Base-by-base conservation (phyloP, 2,329 filamentous ascomycete species). In the Claviceps cyperi region DNA sequence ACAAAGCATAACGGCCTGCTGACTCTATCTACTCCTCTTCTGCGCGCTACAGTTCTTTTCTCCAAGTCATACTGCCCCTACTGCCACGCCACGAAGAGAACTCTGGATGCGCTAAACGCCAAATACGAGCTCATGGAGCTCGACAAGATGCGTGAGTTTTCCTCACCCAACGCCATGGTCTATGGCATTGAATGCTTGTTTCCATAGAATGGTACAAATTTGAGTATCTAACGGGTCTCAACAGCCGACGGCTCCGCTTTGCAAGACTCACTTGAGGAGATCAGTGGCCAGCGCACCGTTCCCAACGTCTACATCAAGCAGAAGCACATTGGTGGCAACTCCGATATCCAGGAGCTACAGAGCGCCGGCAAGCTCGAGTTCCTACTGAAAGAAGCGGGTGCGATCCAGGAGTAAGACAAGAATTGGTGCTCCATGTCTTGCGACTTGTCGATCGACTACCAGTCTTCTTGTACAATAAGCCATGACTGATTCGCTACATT, bases 51-150 rank as follows among this genome's bases (percentile, higher is more conserved):
- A 86, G 86, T 92, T 61, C 86, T 98, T 66, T 98, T 98, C 78
- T 90, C 84, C 70, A 98, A 98, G 75, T 87, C 84, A 15, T 95
- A 88, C 74, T 98, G 92, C 78, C 89, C 90, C 13, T 94, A 94
- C 78, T 97, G 91, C 77, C 76, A 71, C 52, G 75, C 81, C 53
- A 81, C 84, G 59, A 97, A 97, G 81, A 62, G 74, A 51, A 75
- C 87, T 47, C 74, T 98, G 59, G 78, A 75, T 62, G 73, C 80
- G 51, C 59, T 81, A 52, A 80, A 81, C 56, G 86, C 86, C 54
- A 84, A 89, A 59, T 90, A 78, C 68, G 80, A 77, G 62, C 65
- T 77, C 50, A 72, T 92, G 51, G 92, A 98, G 76, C 75, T 98
- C 54, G 90, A 98, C 71, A 71, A 90, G 19, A 17, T 50, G 19